A percentile compares a stretch with the other conserved stretches of the same genome.
Conservation (phyloP, 2,329 filamentous ascomycete genomes). For the Bipolaris victoriae region DNA sequence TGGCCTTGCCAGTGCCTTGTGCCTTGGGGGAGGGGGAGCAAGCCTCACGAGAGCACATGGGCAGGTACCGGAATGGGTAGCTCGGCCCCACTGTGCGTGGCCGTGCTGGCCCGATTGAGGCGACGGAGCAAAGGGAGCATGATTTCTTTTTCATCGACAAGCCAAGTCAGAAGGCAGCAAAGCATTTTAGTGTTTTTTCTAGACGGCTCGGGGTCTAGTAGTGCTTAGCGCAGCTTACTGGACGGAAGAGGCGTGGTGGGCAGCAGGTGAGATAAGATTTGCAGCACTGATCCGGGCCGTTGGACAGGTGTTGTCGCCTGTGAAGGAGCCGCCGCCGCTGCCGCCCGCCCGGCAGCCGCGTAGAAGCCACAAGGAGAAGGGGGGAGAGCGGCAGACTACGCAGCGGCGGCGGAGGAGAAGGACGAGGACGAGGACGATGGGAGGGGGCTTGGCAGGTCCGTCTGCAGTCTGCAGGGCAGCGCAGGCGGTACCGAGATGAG, state of each 20-base stretch:
- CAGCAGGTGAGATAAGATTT: not conserved
- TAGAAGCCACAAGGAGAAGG: constrained; percentile 11
- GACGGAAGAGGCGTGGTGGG: constrained; percentile 1
- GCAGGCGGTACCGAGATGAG: constrained; percentile 41
- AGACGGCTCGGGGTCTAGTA: not conserved
- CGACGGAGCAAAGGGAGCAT: constrained; percentile 2
- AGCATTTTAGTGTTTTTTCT: not conserved
- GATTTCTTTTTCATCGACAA: constrained; percentile 2
- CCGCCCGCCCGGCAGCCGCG: not conserved
- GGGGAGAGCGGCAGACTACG: constrained; percentile 1
- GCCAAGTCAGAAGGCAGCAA: not conserved
- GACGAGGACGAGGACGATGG: constrained; percentile 22
- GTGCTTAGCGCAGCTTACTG: constrained; percentile 8
- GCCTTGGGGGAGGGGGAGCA: no score
- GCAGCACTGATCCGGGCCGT: not conserved
- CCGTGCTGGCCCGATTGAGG: constrained; percentile 3
- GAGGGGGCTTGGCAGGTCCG: constrained; percentile 27
- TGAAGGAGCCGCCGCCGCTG: no score
- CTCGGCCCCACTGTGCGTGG: constrained; percentile 1
- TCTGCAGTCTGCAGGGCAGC: constrained; percentile 29
- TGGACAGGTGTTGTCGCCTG: not conserved
- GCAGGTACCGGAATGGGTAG: not conserved
- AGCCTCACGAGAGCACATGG: no score
- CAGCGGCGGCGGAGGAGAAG: constrained; percentile 16
- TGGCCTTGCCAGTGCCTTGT: not conserved